Percentiles rank a stretch among this genome's conserved stretches.
Evolutionary conservation across 179 eudicot genomes (phyloP).

Genomic region (Silene vulgaris): DNA sequence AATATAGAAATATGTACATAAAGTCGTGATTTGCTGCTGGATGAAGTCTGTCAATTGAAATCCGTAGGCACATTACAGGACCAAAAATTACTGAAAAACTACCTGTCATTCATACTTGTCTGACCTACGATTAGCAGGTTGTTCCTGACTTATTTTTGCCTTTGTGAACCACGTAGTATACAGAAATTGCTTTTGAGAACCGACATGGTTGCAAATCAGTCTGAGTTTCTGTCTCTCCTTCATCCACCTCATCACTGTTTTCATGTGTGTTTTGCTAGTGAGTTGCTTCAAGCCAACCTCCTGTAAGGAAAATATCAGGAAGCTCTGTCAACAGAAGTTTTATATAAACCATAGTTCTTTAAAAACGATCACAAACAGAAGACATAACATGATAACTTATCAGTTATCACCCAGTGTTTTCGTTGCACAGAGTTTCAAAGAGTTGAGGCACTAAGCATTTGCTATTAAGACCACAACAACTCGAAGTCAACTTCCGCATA

Average conservation of each 20-base stretch:
- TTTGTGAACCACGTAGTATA: slow-evolving; percentile 68
- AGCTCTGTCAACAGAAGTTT: background rate
- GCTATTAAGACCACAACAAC: background rate
- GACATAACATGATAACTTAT: background rate
- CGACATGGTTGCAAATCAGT: slow-evolving; percentile 76
- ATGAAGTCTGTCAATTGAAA: too few species aligned
- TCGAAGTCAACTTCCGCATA: background rate
- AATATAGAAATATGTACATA: background rate
- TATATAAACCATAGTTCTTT: background rate
- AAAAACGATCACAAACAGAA: background rate
- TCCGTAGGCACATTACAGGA: background rate
- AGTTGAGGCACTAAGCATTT: background rate
- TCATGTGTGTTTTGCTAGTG: slow-evolving; percentile 85
- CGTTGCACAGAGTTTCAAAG: background rate
- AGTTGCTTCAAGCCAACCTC: slow-evolving; percentile 72
- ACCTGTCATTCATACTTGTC: background rate
- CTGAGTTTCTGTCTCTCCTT: slow-evolving; percentile 79
- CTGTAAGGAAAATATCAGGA: slow-evolving; percentile 29
- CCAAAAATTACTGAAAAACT: background rate
- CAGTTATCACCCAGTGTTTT: background rate
- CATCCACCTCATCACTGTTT: slow-evolving; percentile 86
- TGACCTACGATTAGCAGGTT: background rate
- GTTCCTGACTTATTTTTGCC: background rate
- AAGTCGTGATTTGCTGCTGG: too few species aligned
- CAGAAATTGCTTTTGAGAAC: slow-evolving; percentile 73